Evolutionary conservation across 768 basidiomycete genomes (phyloP).

Genomic region (Serendipita sp.): DNA sequence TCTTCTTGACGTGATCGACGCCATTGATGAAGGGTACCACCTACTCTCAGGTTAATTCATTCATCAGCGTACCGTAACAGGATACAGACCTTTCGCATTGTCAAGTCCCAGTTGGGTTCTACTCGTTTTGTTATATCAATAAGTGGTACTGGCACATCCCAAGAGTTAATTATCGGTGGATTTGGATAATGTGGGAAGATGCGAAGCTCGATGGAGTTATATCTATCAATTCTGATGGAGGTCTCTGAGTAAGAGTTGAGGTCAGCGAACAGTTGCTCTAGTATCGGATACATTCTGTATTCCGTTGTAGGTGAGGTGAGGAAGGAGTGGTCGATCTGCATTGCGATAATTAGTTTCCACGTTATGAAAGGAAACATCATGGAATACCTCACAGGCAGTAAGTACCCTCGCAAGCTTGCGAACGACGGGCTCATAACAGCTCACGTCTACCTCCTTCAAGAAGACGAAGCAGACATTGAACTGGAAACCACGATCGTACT

Average conservation of each 20-base stretch:
- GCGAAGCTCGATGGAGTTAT: slow-evolving; percentile 78
- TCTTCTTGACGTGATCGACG: slow-evolving; percentile 76
- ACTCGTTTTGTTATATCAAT: slow-evolving; percentile 66
- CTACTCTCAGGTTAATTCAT: slow-evolving; percentile 20
- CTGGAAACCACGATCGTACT: slow-evolving; percentile 71
- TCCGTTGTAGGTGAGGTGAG: slow-evolving; percentile 56
- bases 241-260: slow-evolving; percentile 96
- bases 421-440: slow-evolving; percentile 90
- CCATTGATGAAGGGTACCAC: slow-evolving; percentile 77
- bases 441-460: slow-evolving; percentile 56
- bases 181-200: slow-evolving; percentile 96
- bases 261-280: slow-evolving; percentile 95
- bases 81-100: slow-evolving; percentile 57
- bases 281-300: slow-evolving; percentile 53
- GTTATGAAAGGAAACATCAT: neutral
- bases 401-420: slow-evolving; percentile 87
- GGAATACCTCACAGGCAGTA: slow-evolving; percentile 63
- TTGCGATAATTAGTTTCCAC: neutral
- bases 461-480: slow-evolving; percentile 97
- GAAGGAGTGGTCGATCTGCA: slow-evolving; percentile 75
- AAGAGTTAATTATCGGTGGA: slow-evolving; percentile 75
- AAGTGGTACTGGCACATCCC: slow-evolving; percentile 87
- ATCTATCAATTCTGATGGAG: slow-evolving; percentile 75
- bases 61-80: neutral
- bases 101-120: slow-evolving; percentile 92